Base-by-base conservation (phyloP, 306 rosid genomes). In the Vigna unguiculata region DNA sequence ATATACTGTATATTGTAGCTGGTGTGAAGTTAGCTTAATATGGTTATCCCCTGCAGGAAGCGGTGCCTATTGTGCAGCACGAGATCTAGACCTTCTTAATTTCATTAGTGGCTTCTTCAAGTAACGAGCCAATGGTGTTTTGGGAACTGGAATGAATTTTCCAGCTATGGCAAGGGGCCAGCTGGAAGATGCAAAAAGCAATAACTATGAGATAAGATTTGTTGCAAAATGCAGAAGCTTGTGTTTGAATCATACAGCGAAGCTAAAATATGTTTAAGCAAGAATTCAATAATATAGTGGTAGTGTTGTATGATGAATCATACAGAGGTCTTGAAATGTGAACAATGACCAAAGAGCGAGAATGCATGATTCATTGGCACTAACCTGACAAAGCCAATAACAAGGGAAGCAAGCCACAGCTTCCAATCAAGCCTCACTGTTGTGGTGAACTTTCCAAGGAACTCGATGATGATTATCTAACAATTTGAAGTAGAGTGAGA, bases 131-230 rank as follows among this genome's bases (percentile, higher is more conserved):
- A 90, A 15, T 6, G 97, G 95, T 77, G 95, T 90, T 79, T 79
- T 68, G 1, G 98, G 97, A 81, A 95, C 98, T n/a, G 96, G 96
- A 66, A 95, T 89, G 36, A 90, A 63, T 81, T 95, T 95, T 49
- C 98, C 98, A 40, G 77, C 67, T 32, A 88, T 3, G 59, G 97
- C 97, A 75, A 95, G 96, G 69, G 98, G 98, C 97, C 98, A 95
- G 59, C 98, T 92, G 91, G 57, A n/a, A 67, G 6, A 78, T 74
- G 61, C 10, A 41, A 72, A 73, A 75, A 51, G 8, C 62, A 10
- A 48, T 80, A 38, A 71, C 61, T 61, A 76, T 55, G 71, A 75
- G 53, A 21, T 60, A 48, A 7, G 36, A 9, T 12, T 17, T 9
- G n/a, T 63, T 1, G 16, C 58, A 66, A 36, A 80, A 53, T 63